These are phyloP conservation scores for Ligustrum vulgare DNA, from an alignment of 257 asterid species.

Conservation along the genomic window DNA sequence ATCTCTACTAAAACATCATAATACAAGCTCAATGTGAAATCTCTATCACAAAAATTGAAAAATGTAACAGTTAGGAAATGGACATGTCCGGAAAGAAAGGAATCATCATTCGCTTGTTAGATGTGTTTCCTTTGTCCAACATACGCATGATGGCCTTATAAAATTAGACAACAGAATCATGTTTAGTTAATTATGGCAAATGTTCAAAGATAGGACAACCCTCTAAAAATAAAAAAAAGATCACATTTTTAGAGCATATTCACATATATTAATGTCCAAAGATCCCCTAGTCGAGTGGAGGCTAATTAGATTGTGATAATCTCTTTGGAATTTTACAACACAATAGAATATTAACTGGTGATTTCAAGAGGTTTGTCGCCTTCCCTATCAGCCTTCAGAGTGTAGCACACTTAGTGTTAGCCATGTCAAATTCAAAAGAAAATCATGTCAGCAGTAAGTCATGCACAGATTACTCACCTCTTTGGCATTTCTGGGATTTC, in stretches of 20 bases:
- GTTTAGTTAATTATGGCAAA: too few species aligned
- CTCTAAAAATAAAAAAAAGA: neutral
- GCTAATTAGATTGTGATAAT: neutral
- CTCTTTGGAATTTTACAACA: neutral
- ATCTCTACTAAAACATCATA: neutral
- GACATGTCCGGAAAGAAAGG: too few species aligned
- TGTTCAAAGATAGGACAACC: too few species aligned
- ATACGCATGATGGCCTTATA: too few species aligned
- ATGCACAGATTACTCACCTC: conserved; percentile 59
- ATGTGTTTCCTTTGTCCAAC: too few species aligned
- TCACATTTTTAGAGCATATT: neutral
- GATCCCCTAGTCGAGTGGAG: neutral
- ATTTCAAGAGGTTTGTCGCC: conserved; percentile 78
- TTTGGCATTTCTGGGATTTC: conserved; percentile 50
- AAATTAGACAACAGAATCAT: too few species aligned
- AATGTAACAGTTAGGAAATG: neutral
- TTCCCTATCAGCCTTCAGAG: conserved; percentile 84
- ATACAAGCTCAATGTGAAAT: neutral
- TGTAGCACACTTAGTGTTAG: conserved; percentile 49
- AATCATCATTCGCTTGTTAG: too few species aligned
- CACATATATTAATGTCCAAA: neutral
- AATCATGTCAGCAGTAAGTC: conserved; percentile 9
- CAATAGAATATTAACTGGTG: conserved; percentile 3
- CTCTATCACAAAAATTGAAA: neutral
- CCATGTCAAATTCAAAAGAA: conserved; percentile 12